These are phyloP conservation scores for Bryoerythrophyllum caledonicum DNA, from an alignment of 225 moss, liverwort and hornwort genomes.

Conservation along the genomic window DNA sequence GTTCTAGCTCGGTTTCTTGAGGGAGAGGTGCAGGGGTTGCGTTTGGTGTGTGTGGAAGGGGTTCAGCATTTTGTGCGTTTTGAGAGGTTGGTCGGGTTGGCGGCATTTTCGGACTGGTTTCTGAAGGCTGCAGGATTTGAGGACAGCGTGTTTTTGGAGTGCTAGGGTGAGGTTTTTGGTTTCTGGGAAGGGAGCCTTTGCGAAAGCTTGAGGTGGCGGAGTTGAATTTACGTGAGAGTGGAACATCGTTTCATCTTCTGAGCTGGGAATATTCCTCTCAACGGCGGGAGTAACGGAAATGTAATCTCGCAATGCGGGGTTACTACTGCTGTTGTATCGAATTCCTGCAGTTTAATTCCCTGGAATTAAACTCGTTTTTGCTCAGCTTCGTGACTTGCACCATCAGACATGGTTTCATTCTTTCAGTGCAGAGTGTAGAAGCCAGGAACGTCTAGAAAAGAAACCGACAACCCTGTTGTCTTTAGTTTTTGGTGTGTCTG, in stretches of 20 bases:
- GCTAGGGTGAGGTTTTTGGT: not conserved
- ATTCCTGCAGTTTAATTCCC: not conserved
- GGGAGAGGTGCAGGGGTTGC: no score
- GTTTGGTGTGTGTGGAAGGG: not conserved
- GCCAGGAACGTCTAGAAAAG: not conserved
- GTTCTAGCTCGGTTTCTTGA: not conserved
- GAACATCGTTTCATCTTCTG: not conserved
- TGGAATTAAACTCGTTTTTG: no score
- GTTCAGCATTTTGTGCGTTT: not conserved
- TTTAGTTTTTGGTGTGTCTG: not conserved
- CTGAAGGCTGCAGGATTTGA: not conserved
- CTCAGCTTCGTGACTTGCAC: not conserved
- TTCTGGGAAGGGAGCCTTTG: not conserved
- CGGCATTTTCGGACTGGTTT: not conserved
- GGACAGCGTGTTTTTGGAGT: not conserved
- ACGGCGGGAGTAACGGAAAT: not conserved
- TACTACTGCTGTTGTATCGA: not conserved
- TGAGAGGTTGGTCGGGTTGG: not conserved
- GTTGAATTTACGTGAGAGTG: not conserved
- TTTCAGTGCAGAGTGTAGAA: not conserved
- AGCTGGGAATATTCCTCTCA: not conserved
- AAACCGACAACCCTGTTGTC: not conserved
- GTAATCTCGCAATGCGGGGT: conserved; percentile 12
- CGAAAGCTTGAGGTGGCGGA: not conserved
- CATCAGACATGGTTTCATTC: not conserved